Conservation (phyloP, 1,139 yeast genomes). For the Candida freyschussii region DNA sequence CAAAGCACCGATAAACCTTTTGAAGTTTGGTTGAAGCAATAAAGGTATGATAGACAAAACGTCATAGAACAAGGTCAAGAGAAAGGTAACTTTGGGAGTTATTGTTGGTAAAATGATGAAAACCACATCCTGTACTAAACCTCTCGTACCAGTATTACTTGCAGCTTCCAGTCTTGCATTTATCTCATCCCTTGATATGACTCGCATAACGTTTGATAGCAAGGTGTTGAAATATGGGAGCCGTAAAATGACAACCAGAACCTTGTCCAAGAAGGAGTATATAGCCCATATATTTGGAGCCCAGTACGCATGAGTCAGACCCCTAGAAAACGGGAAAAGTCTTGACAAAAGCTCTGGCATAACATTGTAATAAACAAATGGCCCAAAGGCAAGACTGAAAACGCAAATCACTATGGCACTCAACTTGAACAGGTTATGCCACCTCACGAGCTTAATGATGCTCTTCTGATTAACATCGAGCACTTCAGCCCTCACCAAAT, state of each 20-base stretch:
- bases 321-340: constrained; percentile 90
- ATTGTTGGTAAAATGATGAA: constrained; percentile 79
- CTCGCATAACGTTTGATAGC: constrained; percentile 25
- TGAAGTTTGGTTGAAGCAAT: constrained; percentile 66
- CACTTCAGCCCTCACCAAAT: constrained; percentile 63
- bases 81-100: constrained; percentile 71
- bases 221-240: constrained; percentile 41
- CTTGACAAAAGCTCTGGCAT: constrained; percentile 63
- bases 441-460: constrained; percentile 35
- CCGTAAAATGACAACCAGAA: constrained; percentile 48
- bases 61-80: constrained; percentile 79
- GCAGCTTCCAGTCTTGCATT: constrained; percentile 25
- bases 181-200: constrained; percentile 28
- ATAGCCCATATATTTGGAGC: constrained; percentile 98
- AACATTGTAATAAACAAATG: constrained; percentile 63
- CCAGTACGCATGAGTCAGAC: constrained; percentile 98
- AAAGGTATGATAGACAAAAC: constrained; percentile 68
- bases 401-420: constrained; percentile 62
- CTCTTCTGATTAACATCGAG: constrained; percentile 31
- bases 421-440: constrained; percentile 56
- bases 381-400: constrained; percentile 71
- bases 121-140: constrained; percentile 85
- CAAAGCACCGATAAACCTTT: constrained; percentile 76
- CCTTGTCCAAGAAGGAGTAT: constrained; percentile 79
- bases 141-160: constrained; percentile 61